Base-by-base conservation (phyloP, 768 basidiomycete species). In the Lentinula sp. region DNA sequence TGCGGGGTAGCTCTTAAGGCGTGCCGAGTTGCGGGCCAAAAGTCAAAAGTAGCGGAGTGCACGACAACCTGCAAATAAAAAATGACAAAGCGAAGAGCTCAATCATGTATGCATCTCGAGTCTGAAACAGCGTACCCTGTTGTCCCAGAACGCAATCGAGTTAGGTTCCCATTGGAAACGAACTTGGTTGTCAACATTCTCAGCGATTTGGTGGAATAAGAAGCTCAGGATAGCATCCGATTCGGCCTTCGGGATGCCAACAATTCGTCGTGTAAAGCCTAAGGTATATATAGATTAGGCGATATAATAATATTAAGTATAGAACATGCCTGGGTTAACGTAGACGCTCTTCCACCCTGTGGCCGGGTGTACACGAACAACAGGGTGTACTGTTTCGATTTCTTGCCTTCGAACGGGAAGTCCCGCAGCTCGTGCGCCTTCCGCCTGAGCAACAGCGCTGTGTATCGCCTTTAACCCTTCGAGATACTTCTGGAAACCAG, bases 131-230 rank as follows among this genome's bases (percentile, higher is more conserved):
- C 80, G 42, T 64, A 89, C 88, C 71, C 91, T 79, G 71, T 93
- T 93, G 67, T 93, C 90, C 91, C 92, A 93, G 70, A 93, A 78
- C n/a, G 89, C 91, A 57, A 93, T 75, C 45, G 88, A 87, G 68
- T 91, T 84, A 40, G 78, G 75, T 69, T 87, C 80, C 91, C 91
- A 93, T 63, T 78, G 82, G 80, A 89, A 89, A 61, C 88, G 85
- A 45, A 88, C 86, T 62, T 90, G 89, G 72, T 84, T 84, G 69
- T 89, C 88, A 5, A 83, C 81, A 70, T 86, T 90, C 64, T 84
- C 80, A 56, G 80, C 78, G 65, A 93, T 85, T 67, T 87, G 83
- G 66, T 75, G 81, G 79, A 87, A 91, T 59, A 93, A 75, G 72
- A 92, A 86, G 39, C 71, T 72, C 53, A 93, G 74, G 66, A 92